Conservation (phyloP, 305 asterid genomes). For the Euphrasia arctica region DNA sequence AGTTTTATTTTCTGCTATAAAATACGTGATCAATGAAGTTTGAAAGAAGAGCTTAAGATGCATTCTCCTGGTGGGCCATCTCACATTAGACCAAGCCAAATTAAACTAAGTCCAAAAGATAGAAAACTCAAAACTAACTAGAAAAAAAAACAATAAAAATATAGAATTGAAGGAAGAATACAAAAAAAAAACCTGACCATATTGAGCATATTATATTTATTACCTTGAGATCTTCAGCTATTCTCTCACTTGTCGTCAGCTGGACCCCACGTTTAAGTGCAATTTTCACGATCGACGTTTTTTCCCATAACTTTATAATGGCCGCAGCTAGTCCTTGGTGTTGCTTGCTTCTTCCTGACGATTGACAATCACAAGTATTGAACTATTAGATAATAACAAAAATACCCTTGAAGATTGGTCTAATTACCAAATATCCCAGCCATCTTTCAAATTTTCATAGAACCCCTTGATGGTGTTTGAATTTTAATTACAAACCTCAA, state of each 20-base stretch:
- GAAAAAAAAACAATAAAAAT: too few relatives aligned
- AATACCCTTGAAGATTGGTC: too few relatives aligned
- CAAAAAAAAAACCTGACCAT: constrained; percentile 16
- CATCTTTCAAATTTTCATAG: too few relatives aligned
- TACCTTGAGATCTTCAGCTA: constrained; percentile 99
- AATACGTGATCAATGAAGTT: too few relatives aligned
- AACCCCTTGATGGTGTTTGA: not conserved
- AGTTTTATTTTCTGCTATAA: too few relatives aligned
- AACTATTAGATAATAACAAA: not conserved
- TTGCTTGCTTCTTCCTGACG: constrained; percentile 95
- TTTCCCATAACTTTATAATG: constrained; percentile 90
- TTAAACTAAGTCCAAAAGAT: too few relatives aligned
- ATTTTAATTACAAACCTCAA: too few relatives aligned
- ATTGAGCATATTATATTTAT: constrained; percentile 9
- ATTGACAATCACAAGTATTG: constrained; percentile 23
- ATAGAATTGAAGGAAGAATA: not conserved
- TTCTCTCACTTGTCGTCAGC: constrained; percentile 95
- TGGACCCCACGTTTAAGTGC: constrained; percentile 96
- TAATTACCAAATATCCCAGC: too few relatives aligned
- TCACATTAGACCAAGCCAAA: too few relatives aligned
- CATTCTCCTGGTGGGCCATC: too few relatives aligned
- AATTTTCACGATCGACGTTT: constrained; percentile 80
- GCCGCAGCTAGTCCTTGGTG: constrained; percentile 96
- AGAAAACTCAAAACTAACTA: too few relatives aligned
- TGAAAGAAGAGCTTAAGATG: too few relatives aligned